Conservation (phyloP, 352 stramenopile genomes). For the Phytophthora megakarya region DNA sequence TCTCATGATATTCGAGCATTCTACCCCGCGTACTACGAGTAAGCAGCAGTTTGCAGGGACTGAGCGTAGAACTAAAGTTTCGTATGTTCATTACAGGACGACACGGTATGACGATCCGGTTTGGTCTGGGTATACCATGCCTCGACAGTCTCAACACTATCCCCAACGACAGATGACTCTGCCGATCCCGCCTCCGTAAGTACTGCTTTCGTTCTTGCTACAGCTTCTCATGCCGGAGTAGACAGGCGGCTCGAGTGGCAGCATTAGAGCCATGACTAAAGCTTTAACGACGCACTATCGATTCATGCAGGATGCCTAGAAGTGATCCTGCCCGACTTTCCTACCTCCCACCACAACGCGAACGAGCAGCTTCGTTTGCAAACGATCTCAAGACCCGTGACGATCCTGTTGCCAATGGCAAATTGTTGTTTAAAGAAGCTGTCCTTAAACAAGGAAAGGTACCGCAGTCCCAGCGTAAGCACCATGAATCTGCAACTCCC, state of each 20-base stretch:
- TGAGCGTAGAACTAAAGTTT: background rate
- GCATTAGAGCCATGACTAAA: slow-evolving; percentile 2
- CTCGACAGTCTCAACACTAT: slow-evolving; percentile 24
- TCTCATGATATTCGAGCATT: slow-evolving; percentile 46
- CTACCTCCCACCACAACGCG: slow-evolving; percentile 13
- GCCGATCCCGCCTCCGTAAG: slow-evolving; percentile 30
- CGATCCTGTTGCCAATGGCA: slow-evolving; percentile 26
- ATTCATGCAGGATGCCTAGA: slow-evolving; percentile 19
- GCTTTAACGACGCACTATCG: no score
- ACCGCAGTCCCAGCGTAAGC: slow-evolving; percentile 19
- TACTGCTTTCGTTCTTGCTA: slow-evolving; percentile 20
- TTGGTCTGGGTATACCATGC: slow-evolving; percentile 25
- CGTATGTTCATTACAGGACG: slow-evolving; percentile 3
- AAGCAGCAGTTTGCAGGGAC: background rate
- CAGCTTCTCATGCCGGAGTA: slow-evolving; percentile 11
- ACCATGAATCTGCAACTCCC: slow-evolving; percentile 1
- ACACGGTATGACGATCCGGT: slow-evolving; percentile 15
- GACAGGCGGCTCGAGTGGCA: slow-evolving; percentile 31
- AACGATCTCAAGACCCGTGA: slow-evolving; percentile 24
- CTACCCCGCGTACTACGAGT: slow-evolving; percentile 36
- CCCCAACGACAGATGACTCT: slow-evolving; percentile 20
- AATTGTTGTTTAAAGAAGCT: slow-evolving; percentile 57
- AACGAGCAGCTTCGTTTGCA: slow-evolving; percentile 34
- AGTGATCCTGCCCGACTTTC: slow-evolving; percentile 14
- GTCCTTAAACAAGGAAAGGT: slow-evolving; percentile 50